These are phyloP conservation scores for Ceriops zippeliana DNA, from an alignment of 345 rosid genomes.

Conservation along the genomic window DNA sequence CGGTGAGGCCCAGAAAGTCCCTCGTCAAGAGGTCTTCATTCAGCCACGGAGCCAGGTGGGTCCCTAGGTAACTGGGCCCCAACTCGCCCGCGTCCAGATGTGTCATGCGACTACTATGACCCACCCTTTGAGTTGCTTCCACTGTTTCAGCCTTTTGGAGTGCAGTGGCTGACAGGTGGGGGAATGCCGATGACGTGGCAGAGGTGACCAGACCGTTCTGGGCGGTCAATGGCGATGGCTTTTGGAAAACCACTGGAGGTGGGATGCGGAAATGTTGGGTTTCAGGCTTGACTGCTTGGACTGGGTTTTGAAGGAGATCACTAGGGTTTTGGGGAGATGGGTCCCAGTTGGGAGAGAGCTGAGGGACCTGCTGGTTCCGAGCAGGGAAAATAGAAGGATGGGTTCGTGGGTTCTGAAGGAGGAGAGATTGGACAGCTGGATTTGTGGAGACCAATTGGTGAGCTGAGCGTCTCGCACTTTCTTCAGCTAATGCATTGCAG, in stretches of 20 bases:
- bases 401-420: conserved; percentile 17
- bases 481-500: conserved; percentile 89
- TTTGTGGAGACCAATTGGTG: conserved; percentile 28
- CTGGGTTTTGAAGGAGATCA: conserved; percentile 9
- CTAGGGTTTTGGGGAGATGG: conserved; percentile 43
- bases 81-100: conserved; percentile 32
- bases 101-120: conserved; percentile 29
- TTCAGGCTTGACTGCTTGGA: conserved; percentile 41
- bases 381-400: conserved; percentile 31
- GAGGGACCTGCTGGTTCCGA: conserved; percentile 23
- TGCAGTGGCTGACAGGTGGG: conserved; percentile 79
- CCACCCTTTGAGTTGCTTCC: conserved; percentile 36
- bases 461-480: conserved; percentile 70
- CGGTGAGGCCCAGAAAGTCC: conserved; percentile 73
- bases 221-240: conserved; percentile 9
- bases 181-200: conserved; percentile 31
- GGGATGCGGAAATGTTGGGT: conserved; percentile 32
- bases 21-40: conserved; percentile 63
- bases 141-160: conserved; percentile 77
- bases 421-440: conserved; percentile 22
- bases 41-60: conserved; percentile 49
- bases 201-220: conserved; percentile 23
- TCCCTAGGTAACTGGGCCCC: conserved; percentile 30
- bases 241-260: conserved; percentile 26
- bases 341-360: conserved; percentile 28